Base-by-base conservation (phyloP, 2,329 filamentous ascomycete genomes). In the Curvularia eragrostidis region DNA sequence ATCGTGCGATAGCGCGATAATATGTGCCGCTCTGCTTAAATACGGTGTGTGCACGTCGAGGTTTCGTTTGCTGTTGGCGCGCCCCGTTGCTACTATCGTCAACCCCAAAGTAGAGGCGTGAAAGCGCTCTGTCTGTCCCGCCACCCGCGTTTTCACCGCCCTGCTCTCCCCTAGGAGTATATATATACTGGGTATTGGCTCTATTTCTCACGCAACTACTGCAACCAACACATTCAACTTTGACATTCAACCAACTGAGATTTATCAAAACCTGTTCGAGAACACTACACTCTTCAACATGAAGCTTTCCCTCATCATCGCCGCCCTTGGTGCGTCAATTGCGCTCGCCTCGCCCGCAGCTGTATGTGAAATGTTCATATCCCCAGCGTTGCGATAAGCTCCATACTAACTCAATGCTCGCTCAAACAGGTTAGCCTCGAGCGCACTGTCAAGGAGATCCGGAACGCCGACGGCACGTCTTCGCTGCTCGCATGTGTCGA, bases 301-400 rank as follows among this genome's bases (percentile, higher is more conserved):
- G 70, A 73, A 68, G 56, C 34, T 72, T 50, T 65, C 65, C 15
- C 59, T 58, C 3, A n/a, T 73, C 36, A 50, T 72, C 10, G 61
- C 62, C 3, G 32, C 70, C 30, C 43, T 62, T 3, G 38, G 52
- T 23, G 68, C 67, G 3, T 59, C 67, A 2, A 43, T 69, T 18
- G 61, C 61, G 2, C 32, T 72, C 13, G 69, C 68, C 5, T 67
- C 70, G 4, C 71, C 71, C 4, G 62, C 70, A 23, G 64, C 61
- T 9, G 70, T 73, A 66, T 3, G 68, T 54, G 10, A 8, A 13
- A 3, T 36, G 5, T 36, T 5, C 15, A 6, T 8, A 8, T 2
- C 13, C 13, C 34, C 32, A 34, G 3, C 15, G 12, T 34, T n/a
- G 32, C 5, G 18, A 8, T 36, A n/a, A 18, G 18, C 34, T 36